Evolutionary conservation across 768 basidiomycete species (phyloP), one percentile per base, ranked within the genome.

Genomic region (Russula ochroleuca): DNA sequence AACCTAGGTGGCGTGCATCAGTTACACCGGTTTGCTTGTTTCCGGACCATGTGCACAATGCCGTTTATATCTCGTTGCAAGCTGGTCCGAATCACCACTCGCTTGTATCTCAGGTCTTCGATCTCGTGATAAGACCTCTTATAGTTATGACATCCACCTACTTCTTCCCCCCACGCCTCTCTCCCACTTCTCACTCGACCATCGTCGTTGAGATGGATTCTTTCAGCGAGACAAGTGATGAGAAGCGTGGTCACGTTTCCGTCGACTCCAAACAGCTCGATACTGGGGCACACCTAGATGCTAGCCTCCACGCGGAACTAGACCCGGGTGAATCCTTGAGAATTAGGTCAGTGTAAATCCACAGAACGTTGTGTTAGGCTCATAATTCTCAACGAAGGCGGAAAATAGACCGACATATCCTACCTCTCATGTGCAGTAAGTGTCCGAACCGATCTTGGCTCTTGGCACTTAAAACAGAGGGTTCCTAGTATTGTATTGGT

Each of bases 361-460:
- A 10, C 9, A 2, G 9, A 25, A 9, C 40, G 33, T 43, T 47
- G 19, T 15, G 11, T 21, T 19, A 19, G 23, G 28, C 21, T 48
- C 45, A 8, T 47, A 79, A 82, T 38, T 37, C 52, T 14, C 1
- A 51, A 28, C 8, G 17, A 62, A 65, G 65, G 64, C 78, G 73
- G 69, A 88, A 90, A 72, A 87, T 89, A 47, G 87, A 88, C 73
- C 73, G 74, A 64, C 82, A 87, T 71, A 82, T 89, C 35, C 72
- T 89, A 41, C 86, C 86, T 25, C 73, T 88, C 69, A 89, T 88
- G 86, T 87, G 84, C 66, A 78, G 86, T 87, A 72, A 69, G 86
- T 81, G 21, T 56, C 11, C 5, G 6, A 31, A 52, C 11, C 11
- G 31, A 13, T 54, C 47, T 51, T 37, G 31, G 31, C 25, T 9